These are phyloP conservation scores for Fusarium albosuccineum DNA, from an alignment of 2,329 filamentous ascomycete genomes.

Conservation along the genomic window DNA sequence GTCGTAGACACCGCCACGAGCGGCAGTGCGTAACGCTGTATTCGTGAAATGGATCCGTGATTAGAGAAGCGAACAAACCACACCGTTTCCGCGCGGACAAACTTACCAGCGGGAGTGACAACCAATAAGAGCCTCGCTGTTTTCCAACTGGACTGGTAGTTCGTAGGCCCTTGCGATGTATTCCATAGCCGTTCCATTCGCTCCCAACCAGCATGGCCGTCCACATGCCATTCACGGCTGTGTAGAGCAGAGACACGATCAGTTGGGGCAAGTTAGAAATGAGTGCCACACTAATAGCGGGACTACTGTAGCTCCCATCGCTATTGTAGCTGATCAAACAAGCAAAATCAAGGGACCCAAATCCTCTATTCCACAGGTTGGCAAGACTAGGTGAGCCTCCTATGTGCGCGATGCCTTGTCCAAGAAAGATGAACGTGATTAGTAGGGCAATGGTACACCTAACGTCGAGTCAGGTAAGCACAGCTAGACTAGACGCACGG, in stretches of 20 bases:
- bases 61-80: neutral
- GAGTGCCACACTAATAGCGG: neutral
- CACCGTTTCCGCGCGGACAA: too few relatives aligned
- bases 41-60: neutral
- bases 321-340: neutral
- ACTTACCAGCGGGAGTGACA: neutral
- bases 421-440: neutral
- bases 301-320: neutral
- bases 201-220: neutral
- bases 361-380: neutral
- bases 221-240: slow-evolving; percentile 7
- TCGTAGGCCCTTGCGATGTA: neutral
- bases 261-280: slow-evolving; percentile 4
- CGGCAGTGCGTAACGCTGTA: slow-evolving; percentile 4
- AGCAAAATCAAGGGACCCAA: neutral
- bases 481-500: neutral
- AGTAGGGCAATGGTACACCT: neutral
- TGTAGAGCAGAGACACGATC: neutral
- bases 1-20: neutral
- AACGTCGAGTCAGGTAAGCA: neutral
- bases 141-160: neutral
- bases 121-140: neutral
- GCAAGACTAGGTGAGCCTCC: neutral
- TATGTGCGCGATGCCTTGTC: neutral
- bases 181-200: slow-evolving; percentile 13